A percentile compares a stretch with the other conserved stretches of the same genome.
phyloP scores from a whole-genome alignment of 345 rosid genomes.

The Hibiscus syriacus region DNA sequence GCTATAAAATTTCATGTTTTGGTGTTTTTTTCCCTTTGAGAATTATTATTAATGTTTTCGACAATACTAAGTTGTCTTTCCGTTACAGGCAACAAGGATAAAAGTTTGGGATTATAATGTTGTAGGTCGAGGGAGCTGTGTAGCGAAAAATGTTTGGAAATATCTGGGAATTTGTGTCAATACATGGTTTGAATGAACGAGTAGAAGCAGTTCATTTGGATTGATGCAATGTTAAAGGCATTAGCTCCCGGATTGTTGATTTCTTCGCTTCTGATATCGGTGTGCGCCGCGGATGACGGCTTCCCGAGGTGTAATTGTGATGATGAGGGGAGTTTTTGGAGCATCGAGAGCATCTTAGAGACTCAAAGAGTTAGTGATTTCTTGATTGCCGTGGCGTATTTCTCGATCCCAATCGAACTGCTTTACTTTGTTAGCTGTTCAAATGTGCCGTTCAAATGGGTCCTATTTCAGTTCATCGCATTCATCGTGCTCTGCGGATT shows the following conservation, averaged over 20 bases:
- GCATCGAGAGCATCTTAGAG: conserved; percentile 67
- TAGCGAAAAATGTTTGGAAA: background rate
- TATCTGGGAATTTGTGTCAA: background rate
- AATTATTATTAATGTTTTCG: no score
- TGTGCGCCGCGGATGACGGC: conserved; percentile 32
- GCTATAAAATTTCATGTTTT: background rate
- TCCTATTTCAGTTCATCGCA: conserved; percentile 80
- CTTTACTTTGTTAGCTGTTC: conserved; percentile 96
- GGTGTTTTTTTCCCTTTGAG: no score
- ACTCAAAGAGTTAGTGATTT: conserved; percentile 84
- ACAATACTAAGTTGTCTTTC: background rate
- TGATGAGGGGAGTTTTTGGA: conserved; percentile 79
- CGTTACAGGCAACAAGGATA: conserved; percentile 15
- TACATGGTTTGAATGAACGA: conserved; percentile 33
- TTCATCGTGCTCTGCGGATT: conserved; percentile 96
- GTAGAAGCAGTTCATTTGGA: conserved; percentile 26
- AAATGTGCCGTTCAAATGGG: conserved; percentile 95
- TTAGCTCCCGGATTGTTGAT: conserved; percentile 48
- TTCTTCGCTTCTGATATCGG: conserved; percentile 28
- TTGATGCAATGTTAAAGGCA: conserved; percentile 57
- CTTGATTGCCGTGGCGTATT: conserved; percentile 91
- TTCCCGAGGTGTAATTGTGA: conserved; percentile 75
- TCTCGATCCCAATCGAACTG: conserved; percentile 87
- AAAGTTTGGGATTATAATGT: conserved; percentile 7
- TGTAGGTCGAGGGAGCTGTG: conserved; percentile 11